A percentile compares a stretch with the other conserved stretches of the same genome.
Evolutionary conservation across 1,139 yeast species (phyloP).

Genomic region (Lodderomyces margitis): DNA sequence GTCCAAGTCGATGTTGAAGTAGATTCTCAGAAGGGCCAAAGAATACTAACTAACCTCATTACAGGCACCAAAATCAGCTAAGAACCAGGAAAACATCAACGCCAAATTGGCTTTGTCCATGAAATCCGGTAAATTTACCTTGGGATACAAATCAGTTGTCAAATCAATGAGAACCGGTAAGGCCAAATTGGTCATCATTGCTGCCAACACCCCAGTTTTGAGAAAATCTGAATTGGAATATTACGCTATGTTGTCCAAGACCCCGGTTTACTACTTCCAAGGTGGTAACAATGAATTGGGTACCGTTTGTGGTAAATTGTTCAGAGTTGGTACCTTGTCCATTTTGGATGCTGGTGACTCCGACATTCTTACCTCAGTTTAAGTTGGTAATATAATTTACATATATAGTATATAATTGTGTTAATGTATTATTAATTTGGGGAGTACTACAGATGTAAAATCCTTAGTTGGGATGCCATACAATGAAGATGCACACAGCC

Average conservation of each 20-base stretch:
- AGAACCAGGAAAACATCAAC: conserved; percentile 94
- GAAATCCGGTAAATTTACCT: conserved; percentile 99
- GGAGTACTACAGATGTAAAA: too few relatives aligned
- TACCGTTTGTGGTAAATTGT: conserved; percentile 99
- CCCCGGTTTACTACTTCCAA: conserved; percentile 97
- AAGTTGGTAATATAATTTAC: conserved; percentile 12
- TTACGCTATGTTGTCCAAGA: conserved; percentile 99
- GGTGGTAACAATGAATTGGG: conserved; percentile 99
- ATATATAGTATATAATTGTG: conserved; percentile 6
- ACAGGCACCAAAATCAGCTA: conserved; percentile 86
- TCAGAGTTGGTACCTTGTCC: conserved; percentile 98
- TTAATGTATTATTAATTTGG: conserved; percentile 8
- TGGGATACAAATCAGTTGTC: conserved; percentile 99
- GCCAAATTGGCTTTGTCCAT: conserved; percentile 96
- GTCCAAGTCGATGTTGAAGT: neutral
- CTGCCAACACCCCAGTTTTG: conserved; percentile 99
- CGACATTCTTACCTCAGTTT: conserved; percentile 76
- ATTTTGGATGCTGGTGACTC: conserved; percentile 99
- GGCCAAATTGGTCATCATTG: conserved; percentile 97
- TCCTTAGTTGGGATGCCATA: too few relatives aligned
- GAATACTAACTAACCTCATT: conserved; percentile 2
- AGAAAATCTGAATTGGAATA: conserved; percentile 99
- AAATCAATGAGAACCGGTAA: conserved; percentile 98
- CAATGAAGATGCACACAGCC: too few relatives aligned
- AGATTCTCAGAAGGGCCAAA: neutral